phyloP scores from a whole-genome alignment of 2,329 filamentous ascomycete species.

The Corinectria fuckeliana region DNA sequence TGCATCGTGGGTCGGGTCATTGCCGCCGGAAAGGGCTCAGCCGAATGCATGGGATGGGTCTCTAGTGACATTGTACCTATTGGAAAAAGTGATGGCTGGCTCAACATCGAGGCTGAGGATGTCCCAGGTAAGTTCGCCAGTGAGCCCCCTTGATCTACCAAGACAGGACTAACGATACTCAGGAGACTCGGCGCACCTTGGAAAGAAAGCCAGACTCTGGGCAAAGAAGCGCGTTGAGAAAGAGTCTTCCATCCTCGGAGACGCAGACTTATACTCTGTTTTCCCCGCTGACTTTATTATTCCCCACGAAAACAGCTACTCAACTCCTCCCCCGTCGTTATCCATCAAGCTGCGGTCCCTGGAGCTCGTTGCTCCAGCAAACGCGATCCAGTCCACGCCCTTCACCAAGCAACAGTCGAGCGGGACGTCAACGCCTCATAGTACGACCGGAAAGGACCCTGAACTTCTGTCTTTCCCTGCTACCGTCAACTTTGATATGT shows the following conservation, averaged over 20 bases:
- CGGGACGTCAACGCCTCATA: constrained; percentile 30
- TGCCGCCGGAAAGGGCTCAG: constrained; percentile 65
- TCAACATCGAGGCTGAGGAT: constrained; percentile 63
- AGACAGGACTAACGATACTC: constrained; percentile 21
- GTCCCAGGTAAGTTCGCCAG: constrained; percentile 52
- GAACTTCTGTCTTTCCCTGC: constrained; percentile 46
- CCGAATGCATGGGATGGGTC: constrained; percentile 73
- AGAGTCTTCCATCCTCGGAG: constrained; percentile 66
- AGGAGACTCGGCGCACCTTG: constrained; percentile 58
- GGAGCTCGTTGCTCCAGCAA: constrained; percentile 53
- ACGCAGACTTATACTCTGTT: constrained; percentile 59
- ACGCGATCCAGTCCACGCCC: constrained; percentile 54
- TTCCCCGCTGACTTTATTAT: constrained; percentile 69
- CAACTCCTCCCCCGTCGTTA: constrained; percentile 54
- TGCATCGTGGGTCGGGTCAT: constrained; percentile 71
- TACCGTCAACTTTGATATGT: constrained; percentile 44
- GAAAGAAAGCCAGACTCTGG: constrained; percentile 66
- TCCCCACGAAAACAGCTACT: constrained; percentile 62
- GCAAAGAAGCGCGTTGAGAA: constrained; percentile 65
- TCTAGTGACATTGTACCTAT: constrained; percentile 64
- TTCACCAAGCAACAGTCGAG: constrained; percentile 41
- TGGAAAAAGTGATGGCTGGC: constrained; percentile 61
- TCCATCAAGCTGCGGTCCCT: constrained; percentile 58
- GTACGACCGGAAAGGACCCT: constrained; percentile 35
- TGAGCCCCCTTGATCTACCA: background rate